A percentile compares a stretch with the other conserved stretches of the same genome.
phyloP scores from a whole-genome alignment of 352 stramenopile genomes.

The Phytophthora aleatoria region DNA sequence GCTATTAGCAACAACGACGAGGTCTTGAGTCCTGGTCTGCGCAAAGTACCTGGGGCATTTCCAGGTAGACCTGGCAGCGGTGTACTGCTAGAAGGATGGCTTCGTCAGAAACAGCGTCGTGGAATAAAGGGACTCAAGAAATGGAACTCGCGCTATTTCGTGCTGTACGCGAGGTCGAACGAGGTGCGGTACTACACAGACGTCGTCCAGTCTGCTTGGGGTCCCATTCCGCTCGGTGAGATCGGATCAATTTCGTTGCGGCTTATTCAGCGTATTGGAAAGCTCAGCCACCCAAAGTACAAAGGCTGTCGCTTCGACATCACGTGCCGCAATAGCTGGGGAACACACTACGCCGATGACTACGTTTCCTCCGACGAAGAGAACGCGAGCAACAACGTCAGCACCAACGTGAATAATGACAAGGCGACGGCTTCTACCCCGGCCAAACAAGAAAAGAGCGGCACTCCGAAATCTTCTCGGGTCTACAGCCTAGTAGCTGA shows the following conservation, averaged over 20 bases:
- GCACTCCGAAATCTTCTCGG: constrained; percentile 65
- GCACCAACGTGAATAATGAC: constrained; percentile 28
- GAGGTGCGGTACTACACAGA: constrained; percentile 84
- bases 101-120: constrained; percentile 81
- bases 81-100: constrained; percentile 80
- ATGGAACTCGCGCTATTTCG: constrained; percentile 86
- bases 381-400: constrained; percentile 44
- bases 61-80: constrained; percentile 59
- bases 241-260: constrained; percentile 81
- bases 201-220: constrained; percentile 80
- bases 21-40: constrained; percentile 53
- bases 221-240: constrained; percentile 71
- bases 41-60: constrained; percentile 58
- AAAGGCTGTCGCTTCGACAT: constrained; percentile 86
- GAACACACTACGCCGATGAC: constrained; percentile 79
- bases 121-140: constrained; percentile 84
- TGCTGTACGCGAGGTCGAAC: constrained; percentile 74
- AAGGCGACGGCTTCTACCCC: constrained; percentile 21
- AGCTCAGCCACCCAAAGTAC: constrained; percentile 80
- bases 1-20: constrained; percentile 29
- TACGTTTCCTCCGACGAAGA: constrained; percentile 82
- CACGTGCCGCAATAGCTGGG: constrained; percentile 80
- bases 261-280: constrained; percentile 85
- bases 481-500: constrained; percentile 83
- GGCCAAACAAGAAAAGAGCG: constrained; percentile 48